Evolutionary conservation across 768 basidiomycete genomes (phyloP).

Genomic region (Tulasnella sp.): DNA sequence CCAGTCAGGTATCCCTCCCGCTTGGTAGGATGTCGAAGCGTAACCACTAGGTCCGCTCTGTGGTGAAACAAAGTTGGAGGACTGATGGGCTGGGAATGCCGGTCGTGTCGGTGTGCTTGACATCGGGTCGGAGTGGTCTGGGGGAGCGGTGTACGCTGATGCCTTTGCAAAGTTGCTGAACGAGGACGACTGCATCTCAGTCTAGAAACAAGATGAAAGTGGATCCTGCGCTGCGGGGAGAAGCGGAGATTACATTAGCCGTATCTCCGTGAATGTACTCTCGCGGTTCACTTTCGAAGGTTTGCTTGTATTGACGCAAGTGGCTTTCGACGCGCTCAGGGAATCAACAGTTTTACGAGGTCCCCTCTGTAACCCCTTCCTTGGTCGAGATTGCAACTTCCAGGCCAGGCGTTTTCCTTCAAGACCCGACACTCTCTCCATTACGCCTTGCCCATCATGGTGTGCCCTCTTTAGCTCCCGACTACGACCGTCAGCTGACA

Average conservation of each 20-base stretch:
- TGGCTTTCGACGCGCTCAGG: conserved; percentile 28
- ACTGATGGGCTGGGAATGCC: conserved; percentile 39
- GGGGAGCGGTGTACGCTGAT: conserved; percentile 40
- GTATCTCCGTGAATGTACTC: background rate
- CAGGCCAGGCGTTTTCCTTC: conserved; percentile 3
- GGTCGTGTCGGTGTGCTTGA: conserved; percentile 43
- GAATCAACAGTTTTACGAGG: conserved; percentile 21
- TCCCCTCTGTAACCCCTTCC: background rate
- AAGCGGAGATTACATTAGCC: background rate
- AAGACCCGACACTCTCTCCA: background rate
- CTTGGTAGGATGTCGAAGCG: conserved; percentile 61
- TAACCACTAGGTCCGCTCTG: conserved; percentile 27
- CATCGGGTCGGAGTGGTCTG: conserved; percentile 49
- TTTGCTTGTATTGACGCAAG: conserved; percentile 17
- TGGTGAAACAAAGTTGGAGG: conserved; percentile 46
- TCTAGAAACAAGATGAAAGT: background rate
- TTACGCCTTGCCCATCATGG: conserved; percentile 17
- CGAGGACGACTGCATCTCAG: conserved; percentile 23
- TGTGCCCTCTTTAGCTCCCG: background rate
- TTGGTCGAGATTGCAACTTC: conserved; percentile 14
- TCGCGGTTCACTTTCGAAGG: background rate
- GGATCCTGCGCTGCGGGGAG: background rate
- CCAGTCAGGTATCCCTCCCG: conserved; percentile 66
- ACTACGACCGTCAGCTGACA: background rate
- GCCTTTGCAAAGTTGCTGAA: conserved; percentile 33